phyloP scores from a whole-genome alignment of 2,329 filamentous ascomycete species.

The Rhinocladiella mackenziei region DNA sequence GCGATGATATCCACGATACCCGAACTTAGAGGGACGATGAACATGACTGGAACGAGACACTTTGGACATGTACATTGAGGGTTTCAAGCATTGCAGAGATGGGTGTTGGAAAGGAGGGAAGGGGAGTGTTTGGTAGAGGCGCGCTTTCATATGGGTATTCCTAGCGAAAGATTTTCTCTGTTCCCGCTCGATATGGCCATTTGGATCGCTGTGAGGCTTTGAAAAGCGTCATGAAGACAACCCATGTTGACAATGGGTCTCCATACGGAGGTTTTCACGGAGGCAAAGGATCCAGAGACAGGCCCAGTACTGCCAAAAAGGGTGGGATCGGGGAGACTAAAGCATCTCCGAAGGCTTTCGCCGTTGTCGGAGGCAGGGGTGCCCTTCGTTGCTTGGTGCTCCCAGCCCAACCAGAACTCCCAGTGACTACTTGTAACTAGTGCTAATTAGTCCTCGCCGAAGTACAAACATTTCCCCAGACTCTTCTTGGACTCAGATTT shows the following conservation, averaged over 20 bases:
- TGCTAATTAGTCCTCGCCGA: background rate
- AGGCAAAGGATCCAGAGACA: background rate
- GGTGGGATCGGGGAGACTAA: constrained; percentile 11
- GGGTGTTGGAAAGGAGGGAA: constrained; percentile 3
- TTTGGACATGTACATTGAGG: constrained; percentile 4
- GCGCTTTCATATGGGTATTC: background rate
- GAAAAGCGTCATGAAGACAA: too few species aligned
- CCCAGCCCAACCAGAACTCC: background rate
- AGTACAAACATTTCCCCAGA: constrained; percentile 21
- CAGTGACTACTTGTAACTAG: too few species aligned
- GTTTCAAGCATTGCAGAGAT: constrained; percentile 9
- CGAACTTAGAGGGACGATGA: background rate
- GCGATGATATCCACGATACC: constrained; percentile 12
- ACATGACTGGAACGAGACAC: constrained; percentile 10
- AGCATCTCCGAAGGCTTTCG: background rate
- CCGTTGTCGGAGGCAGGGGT: constrained; percentile 8
- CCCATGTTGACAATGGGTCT: too few species aligned
- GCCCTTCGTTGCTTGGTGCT: background rate
- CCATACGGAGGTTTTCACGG: too few species aligned
- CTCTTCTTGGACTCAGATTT: constrained; percentile 6
- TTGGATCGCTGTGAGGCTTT: too few species aligned
- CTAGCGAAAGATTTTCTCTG: too few species aligned
- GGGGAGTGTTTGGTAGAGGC: constrained; percentile 1
- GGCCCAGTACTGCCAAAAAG: background rate
- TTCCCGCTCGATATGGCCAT: too few species aligned